Conservation (phyloP, 1,284 basidiomycete genomes). For the Moesziomyces antarcticus region DNA sequence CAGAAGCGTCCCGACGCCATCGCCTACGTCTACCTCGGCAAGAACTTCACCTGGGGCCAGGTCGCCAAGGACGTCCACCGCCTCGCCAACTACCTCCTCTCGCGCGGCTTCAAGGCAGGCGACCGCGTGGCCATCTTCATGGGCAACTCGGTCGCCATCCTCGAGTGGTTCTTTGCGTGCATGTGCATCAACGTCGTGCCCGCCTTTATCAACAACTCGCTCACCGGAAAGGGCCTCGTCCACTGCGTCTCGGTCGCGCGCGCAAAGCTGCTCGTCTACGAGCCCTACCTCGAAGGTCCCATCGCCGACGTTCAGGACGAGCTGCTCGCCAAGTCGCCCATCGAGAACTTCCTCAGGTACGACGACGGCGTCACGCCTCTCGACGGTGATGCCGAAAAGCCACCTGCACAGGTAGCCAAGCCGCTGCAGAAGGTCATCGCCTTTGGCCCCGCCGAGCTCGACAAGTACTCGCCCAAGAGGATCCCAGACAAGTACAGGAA, state of each 20-base stretch:
- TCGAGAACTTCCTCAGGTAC: conserved; percentile 56
- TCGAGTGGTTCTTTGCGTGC: conserved; percentile 60
- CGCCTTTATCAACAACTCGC: conserved; percentile 68
- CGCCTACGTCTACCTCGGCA: conserved; percentile 59
- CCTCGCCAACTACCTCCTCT: conserved; percentile 58
- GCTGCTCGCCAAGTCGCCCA: conserved; percentile 28
- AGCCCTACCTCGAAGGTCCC: conserved; percentile 56
- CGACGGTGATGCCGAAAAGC: conserved; percentile 48
- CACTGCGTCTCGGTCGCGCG: conserved; percentile 65
- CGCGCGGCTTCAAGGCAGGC: conserved; percentile 50
- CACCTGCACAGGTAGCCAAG: conserved; percentile 20
- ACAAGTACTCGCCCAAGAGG: conserved; percentile 42
- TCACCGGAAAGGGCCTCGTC: conserved; percentile 59
- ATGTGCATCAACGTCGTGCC: conserved; percentile 62
- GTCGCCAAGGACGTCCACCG: conserved; percentile 49
- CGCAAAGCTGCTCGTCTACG: conserved; percentile 63
- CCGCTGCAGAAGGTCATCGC: conserved; percentile 35
- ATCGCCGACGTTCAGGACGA: conserved; percentile 53
- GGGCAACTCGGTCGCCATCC: conserved; percentile 59
- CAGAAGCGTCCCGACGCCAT: conserved; percentile 44
- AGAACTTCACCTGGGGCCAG: conserved; percentile 55
- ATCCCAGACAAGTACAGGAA: conserved; percentile 47
- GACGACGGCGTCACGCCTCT: conserved; percentile 56
- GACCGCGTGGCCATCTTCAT: conserved; percentile 62
- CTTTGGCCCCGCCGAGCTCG: conserved; percentile 50